Evolutionary conservation across 768 basidiomycete genomes (phyloP).

Genomic region (Auricularia sp.): DNA sequence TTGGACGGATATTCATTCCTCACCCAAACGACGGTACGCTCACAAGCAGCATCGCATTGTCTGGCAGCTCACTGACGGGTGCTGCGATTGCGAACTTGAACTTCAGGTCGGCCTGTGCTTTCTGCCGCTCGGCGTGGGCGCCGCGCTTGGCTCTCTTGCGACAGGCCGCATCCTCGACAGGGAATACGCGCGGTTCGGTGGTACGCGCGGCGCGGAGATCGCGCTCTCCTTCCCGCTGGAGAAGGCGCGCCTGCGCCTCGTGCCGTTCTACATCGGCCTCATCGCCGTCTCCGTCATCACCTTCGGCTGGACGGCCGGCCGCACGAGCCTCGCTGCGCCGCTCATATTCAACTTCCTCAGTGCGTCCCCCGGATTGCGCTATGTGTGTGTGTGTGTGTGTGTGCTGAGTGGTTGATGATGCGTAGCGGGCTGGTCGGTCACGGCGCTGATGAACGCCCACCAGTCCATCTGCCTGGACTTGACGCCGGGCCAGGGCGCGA

Average conservation of each 20-base stretch:
- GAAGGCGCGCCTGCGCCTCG: constrained; percentile 18
- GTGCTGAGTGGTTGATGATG: not conserved
- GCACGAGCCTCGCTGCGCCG: constrained; percentile 15
- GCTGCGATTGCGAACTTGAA: not conserved
- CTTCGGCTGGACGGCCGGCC: constrained; percentile 21
- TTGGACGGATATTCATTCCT: constrained; percentile 47
- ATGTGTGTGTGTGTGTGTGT: not conserved
- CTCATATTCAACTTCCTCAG: constrained; percentile 21
- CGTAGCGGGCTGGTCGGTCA: constrained; percentile 9
- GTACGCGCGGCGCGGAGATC: constrained; percentile 16
- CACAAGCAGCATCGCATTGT: not conserved
- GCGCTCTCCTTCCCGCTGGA: constrained; percentile 15
- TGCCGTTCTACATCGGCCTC: constrained; percentile 13
- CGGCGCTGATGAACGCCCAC: constrained; percentile 11
- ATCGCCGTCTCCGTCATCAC: constrained; percentile 10
- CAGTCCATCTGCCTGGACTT: constrained; percentile 21
- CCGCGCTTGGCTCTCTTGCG: constrained; percentile 45
- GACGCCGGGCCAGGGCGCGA: constrained; percentile 21
- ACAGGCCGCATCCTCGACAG: constrained; percentile 57
- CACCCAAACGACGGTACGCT: constrained; percentile 31
- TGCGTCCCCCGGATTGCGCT: not conserved
- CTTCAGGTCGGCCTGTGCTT: constrained; percentile 63
- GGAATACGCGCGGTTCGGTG: constrained; percentile 44
- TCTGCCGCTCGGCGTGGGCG: constrained; percentile 65
- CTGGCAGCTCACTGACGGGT: not conserved